Evolutionary conservation across 1,139 yeast genomes (phyloP), one percentile per base, ranked within the genome.

Genomic region (Blastobotrys malaysiensis): DNA sequence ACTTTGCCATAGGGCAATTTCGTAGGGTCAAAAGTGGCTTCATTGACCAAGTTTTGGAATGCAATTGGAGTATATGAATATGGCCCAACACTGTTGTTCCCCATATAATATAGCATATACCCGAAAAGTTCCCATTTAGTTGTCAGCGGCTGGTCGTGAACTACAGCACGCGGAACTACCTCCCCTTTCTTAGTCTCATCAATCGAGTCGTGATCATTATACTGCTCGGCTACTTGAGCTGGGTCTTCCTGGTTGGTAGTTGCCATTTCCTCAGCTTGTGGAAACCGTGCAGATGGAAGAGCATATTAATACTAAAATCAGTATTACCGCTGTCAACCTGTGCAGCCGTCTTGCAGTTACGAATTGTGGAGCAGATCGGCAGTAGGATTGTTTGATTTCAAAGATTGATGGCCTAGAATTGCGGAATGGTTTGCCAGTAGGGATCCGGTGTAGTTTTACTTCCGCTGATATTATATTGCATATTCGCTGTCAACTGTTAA

Each of bases 41-140:
- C 50, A 20, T 48, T 56, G 22, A 52, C 58, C 26, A 53, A 48
- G 16, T 51, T 21, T 36, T 56, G 59, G 43, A 54, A 52, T 21
- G 56, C 50, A 5, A 51, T 39, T n/a, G 60, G 59, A 7, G 57
- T 55, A 43, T 55, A 55, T 1, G 59, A 48, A 16, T 54, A 39
- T 2, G 61, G 60, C 7, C 61, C 60, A 1, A 56, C 58, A 31
- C 60, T 55, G 43, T 56, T 56, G 48, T 57, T 57, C 31, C 62
- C 62, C 13, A 55, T 57, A 47, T 59, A 59, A 24, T 57, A 59
- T 27, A 59, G 52, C 45, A 56, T 56, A 49, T 59, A 59, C 13
- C 55, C 44, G 54, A 54, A 52, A 16, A 58, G 52, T 44, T 59
- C 61, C 52, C 50, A 46, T 45, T 56, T 46, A 14, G 54, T 54